phyloP scores from a whole-genome alignment of 2,329 filamentous ascomycete species.

The Zarea fungicola region DNA sequence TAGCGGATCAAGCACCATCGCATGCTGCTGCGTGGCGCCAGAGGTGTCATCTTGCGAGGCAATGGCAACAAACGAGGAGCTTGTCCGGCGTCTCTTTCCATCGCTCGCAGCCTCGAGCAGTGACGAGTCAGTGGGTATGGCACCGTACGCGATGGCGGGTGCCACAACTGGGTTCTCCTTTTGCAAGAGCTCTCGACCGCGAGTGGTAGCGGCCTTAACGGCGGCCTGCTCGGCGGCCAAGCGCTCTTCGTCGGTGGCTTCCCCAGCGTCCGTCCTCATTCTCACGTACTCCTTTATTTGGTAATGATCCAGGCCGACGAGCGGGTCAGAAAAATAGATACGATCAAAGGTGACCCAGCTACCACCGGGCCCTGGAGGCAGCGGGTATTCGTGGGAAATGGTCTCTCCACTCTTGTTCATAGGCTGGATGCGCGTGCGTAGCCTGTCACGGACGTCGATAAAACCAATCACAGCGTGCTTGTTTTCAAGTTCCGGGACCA shows the following conservation, averaged over 20 bases:
- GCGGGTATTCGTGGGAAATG: constrained; percentile 40
- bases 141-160: constrained; percentile 46
- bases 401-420: constrained; percentile 43
- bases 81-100: constrained; percentile 43
- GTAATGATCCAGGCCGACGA: constrained; percentile 49
- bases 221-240: constrained; percentile 36
- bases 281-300: constrained; percentile 60
- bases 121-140: constrained; percentile 38
- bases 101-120: background rate
- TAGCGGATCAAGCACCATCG: constrained; percentile 34
- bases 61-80: constrained; percentile 5
- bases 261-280: constrained; percentile 37
- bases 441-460: constrained; percentile 55
- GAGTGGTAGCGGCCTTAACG: constrained; percentile 41
- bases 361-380: constrained; percentile 54
- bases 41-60: constrained; percentile 6
- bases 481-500: constrained; percentile 39
- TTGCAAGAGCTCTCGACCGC: constrained; percentile 38
- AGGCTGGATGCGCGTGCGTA: constrained; percentile 54
- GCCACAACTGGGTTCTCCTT: constrained; percentile 38
- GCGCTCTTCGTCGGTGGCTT: constrained; percentile 35
- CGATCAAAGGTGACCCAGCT: constrained; percentile 61
- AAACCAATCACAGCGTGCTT: constrained; percentile 59
- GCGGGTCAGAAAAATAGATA: constrained; percentile 53
- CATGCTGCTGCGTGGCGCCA: background rate